Conservation (phyloP, 2,329 filamentous ascomycete species). For the Teratosphaeria destructans region DNA sequence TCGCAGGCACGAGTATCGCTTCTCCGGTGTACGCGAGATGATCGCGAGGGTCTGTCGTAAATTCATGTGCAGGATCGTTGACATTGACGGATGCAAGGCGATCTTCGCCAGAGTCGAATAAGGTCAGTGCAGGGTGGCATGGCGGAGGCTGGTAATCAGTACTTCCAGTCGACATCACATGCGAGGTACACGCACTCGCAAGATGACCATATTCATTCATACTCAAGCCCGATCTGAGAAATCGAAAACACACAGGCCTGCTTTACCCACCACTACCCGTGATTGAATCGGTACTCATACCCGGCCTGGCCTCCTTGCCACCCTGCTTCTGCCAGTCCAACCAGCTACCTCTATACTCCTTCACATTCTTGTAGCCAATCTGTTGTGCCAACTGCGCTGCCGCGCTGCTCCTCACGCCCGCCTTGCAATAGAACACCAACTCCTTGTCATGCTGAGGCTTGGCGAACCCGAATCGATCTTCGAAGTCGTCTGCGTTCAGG, state of each 20-base stretch:
- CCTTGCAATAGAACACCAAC: slow-evolving; percentile 85
- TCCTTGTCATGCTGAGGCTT: slow-evolving; percentile 49
- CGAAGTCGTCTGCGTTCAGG: slow-evolving; percentile 66
- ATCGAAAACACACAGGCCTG: not conserved
- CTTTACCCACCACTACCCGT: not conserved
- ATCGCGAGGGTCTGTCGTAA: not conserved
- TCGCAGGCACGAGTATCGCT: not conserved
- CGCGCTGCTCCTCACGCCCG: slow-evolving; percentile 69
- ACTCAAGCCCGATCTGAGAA: not conserved
- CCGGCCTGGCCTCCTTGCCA: slow-evolving; percentile 38
- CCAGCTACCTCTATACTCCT: slow-evolving; percentile 68
- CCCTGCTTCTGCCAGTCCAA: slow-evolving; percentile 70
- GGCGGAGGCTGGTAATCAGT: not conserved
- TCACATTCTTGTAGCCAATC: slow-evolving; percentile 62
- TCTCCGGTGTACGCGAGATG: not conserved
- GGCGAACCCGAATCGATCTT: slow-evolving; percentile 67
- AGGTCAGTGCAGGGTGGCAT: not conserved
- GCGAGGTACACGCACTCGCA: not conserved
- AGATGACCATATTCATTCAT: not conserved
- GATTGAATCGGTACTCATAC: not conserved
- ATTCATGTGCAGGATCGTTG: not conserved
- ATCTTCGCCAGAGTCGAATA: not conserved
- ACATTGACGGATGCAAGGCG: not conserved
- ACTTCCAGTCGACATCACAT: not conserved
- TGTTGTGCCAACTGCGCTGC: slow-evolving; percentile 68